These are phyloP conservation scores for Iris pallida DNA, from an alignment of 116 monocot genomes.

Conservation along the genomic window DNA sequence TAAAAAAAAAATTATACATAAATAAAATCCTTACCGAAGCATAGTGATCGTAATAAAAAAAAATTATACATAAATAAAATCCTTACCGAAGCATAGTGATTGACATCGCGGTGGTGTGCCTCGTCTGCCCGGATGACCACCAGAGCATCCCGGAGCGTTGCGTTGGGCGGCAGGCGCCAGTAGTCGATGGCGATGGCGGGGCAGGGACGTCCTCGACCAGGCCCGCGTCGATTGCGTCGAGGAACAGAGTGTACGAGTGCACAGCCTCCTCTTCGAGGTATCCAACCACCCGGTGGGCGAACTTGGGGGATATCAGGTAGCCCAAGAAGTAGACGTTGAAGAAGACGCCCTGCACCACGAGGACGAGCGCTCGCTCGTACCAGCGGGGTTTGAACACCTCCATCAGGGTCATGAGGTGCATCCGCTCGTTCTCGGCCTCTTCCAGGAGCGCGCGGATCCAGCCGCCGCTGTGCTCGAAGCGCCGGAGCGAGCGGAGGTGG, in stretches of 20 bases:
- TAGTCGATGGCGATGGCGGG: constrained; percentile 26
- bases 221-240: constrained; percentile 68
- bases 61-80: too few species aligned
- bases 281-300: constrained; percentile 73
- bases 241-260: constrained; percentile 77
- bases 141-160: constrained; percentile 19
- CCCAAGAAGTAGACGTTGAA: constrained; percentile 82
- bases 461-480: constrained; percentile 70
- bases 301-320: constrained; percentile 63
- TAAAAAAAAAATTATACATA: too few species aligned
- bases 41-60: too few species aligned
- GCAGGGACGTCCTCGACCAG: constrained; percentile 26
- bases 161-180: constrained; percentile 20
- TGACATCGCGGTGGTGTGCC: constrained; percentile 36
- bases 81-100: constrained; percentile 31
- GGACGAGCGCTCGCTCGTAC: constrained; percentile 73
- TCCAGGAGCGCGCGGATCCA: constrained; percentile 71
- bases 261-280: constrained; percentile 88
- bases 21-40: too few species aligned
- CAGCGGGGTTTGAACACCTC: constrained; percentile 59
- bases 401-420: constrained; percentile 90
- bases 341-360: constrained; percentile 68
- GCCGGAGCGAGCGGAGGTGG: constrained; percentile 58
- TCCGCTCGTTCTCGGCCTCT: constrained; percentile 82
- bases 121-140: constrained; percentile 23